Percentiles rank a stretch among this genome's conserved stretches.
Evolutionary conservation across 2,329 filamentous ascomycete species (phyloP).

Genomic region (Aspergillus tanneri): DNA sequence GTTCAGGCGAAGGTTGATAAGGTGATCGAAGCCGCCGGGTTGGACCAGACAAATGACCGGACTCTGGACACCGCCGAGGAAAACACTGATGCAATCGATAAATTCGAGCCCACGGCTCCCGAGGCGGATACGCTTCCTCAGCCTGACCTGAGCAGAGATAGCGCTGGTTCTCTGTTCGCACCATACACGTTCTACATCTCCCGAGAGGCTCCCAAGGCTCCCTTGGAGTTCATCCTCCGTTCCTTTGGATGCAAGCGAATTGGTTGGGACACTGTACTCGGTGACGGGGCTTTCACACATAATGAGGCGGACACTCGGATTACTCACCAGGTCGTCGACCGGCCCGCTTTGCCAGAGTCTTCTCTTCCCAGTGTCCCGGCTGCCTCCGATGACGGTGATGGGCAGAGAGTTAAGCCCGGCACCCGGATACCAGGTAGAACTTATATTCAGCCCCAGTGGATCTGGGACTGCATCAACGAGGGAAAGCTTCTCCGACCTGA

Average conservation of each 20-base stretch:
- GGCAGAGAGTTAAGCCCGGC: conserved; percentile 55
- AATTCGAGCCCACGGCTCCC: conserved; percentile 79
- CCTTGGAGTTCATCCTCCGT: conserved; percentile 88
- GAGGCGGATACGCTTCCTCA: conserved; percentile 85
- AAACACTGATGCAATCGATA: conserved; percentile 71
- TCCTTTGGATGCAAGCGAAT: conserved; percentile 94
- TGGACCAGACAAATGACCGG: conserved; percentile 45
- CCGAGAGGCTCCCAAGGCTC: conserved; percentile 84
- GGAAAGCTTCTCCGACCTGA: conserved; percentile 84
- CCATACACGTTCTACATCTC: conserved; percentile 90
- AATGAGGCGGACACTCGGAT: conserved; percentile 85
- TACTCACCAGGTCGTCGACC: conserved; percentile 94
- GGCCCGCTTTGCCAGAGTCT: conserved; percentile 68
- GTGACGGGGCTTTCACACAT: conserved; percentile 87
- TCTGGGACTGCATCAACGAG: conserved; percentile 96
- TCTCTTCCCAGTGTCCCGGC: conserved; percentile 46
- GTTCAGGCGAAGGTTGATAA: conserved; percentile 67
- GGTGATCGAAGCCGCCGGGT: conserved; percentile 43
- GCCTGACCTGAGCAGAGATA: conserved; percentile 65
- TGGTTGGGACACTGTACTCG: conserved; percentile 88
- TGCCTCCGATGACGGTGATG: conserved; percentile 45
- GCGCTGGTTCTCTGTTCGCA: conserved; percentile 75
- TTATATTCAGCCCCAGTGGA: conserved; percentile 96
- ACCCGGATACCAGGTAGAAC: conserved; percentile 83
- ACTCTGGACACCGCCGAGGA: conserved; percentile 50